Evolutionary conservation across 2,329 filamentous ascomycete species (phyloP), one percentile per base, ranked within the genome.

Genomic region (Thermochaetoides dissita): DNA sequence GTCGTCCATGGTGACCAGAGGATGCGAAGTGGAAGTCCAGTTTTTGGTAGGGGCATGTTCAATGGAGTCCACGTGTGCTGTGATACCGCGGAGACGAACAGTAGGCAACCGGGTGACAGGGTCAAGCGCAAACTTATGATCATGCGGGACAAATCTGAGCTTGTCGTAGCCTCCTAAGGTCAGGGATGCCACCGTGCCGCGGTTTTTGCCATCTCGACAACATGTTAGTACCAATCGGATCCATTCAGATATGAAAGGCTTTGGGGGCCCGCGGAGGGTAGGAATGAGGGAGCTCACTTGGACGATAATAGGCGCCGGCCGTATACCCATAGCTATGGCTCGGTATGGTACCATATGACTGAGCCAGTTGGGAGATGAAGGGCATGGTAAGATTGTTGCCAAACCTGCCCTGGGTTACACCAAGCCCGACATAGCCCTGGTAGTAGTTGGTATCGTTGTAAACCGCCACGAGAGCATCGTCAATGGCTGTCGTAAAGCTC

Each of bases 271-370:
- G n/a, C n/a, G n/a, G n/a, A n/a, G n/a, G n/a, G n/a, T n/a, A n/a
- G n/a, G n/a, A n/a, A n/a, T n/a, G n/a, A n/a, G 9, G 30, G 6
- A 36, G 11, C 50, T 48, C 49, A 52, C 50, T 43, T 10, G 39
- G 11, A 10, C 49, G 52, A 39, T 86, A 86, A 47, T 71, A 71
- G n/a, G 80, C 80, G 10, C 83, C 83, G 34, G 81, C 81, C 3
- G 82, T 86, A 57, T 79, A 87, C 40, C 79, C 81, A 55, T 82
- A 86, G 35, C 79, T 83, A 47, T 84, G 68, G 56, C 81, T 85
- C 1, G 81, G 77, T 38, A 86, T 81, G 44, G 62, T 63, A 7
- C 72, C 71, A 43, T 71, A 66, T 8, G 68, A 59, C 53, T 77
- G 71, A 36, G 82, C 71, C 40, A 81, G 61, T 54, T 78, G 59